Evolutionary conservation across 2,329 filamentous ascomycete species (phyloP), one percentile per base, ranked within the genome.

Genomic region (Nigrograna mackinnonii): DNA sequence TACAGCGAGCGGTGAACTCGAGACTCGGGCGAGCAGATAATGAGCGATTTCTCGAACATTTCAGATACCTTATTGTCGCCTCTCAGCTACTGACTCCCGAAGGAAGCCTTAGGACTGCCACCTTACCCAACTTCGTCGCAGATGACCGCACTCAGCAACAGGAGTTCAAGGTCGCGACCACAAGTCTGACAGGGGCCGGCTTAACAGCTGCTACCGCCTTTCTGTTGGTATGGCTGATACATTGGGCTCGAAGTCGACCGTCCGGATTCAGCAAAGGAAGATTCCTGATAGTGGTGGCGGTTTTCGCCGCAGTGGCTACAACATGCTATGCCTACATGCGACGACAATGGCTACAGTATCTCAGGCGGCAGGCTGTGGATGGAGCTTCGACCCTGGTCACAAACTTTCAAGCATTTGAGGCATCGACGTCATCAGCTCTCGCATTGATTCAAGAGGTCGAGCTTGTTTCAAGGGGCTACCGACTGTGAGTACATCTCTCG

Each of bases 381-480:
- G 83, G 85, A 49, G 83, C 87, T 4, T 82, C 82, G 9, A 71
- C 76, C 1, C 83, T 95, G 51, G 84, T 94, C 34, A 76, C 81
- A 35, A 85, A 83, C 58, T 84, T 90, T 28, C 89, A 95, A 61
- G 83, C 85, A 37, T 90, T 95, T 55, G 91, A 96, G 68, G 82
- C 85, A 30, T 85, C 86, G 17, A 84, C 82, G 30, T 84, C 85
- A 28, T 86, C 89, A 22, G 87, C 89, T 2, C 76, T 96, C 41
- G 84, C 87, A 26, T 79, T 96, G 46, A 86, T 96, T 49, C 91
- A 96, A 66, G 91, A 96, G 70, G 91, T 96, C n/a, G 91, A 96
- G 71, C 78, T 96, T 22, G 91, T 96, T 19, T 95, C 91, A 21
- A 83, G 91, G 55, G 91, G 91, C 17, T 96, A 95, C 68, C 80